A percentile compares a stretch with the other conserved stretches of the same genome.
Evolutionary conservation across 2,329 filamentous ascomycete species (phyloP).

Genomic region (Ophiocordyceps camponoti-leonardi): DNA sequence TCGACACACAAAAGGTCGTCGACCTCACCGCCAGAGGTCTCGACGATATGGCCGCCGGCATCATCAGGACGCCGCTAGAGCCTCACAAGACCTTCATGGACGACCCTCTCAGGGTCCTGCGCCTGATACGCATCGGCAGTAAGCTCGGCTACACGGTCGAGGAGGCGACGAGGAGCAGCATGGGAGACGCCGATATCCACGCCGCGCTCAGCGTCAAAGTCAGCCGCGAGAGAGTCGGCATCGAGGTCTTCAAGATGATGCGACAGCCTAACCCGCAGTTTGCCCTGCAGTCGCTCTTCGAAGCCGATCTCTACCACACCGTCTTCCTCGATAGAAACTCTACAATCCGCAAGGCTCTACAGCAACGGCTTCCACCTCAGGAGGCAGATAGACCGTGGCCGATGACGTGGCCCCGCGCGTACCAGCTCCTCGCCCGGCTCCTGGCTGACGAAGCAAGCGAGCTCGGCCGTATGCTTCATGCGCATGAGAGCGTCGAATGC

Average conservation of each 20-base stretch:
- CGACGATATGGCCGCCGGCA: constrained; percentile 49
- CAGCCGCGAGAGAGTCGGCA: constrained; percentile 73
- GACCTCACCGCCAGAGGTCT: constrained; percentile 72
- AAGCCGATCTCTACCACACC: constrained; percentile 1
- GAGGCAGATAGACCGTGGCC: neutral
- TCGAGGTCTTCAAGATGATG: constrained; percentile 37
- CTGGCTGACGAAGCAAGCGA: neutral
- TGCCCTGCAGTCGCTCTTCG: constrained; percentile 22
- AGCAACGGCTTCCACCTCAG: neutral
- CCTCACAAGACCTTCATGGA: constrained; percentile 89
- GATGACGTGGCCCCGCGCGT: neutral
- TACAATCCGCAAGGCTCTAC: neutral
- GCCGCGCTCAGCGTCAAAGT: constrained; percentile 73
- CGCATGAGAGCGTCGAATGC: constrained; percentile 1
- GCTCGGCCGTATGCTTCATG: constrained; percentile 3
- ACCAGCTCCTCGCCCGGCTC: neutral
- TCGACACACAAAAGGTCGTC: constrained; percentile 63
- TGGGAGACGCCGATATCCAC: constrained; percentile 66
- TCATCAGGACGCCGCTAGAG: constrained; percentile 74
- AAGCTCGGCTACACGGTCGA: constrained; percentile 69
- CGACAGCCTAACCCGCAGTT: constrained; percentile 39
- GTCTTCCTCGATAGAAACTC: neutral
- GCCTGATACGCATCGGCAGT: constrained; percentile 80
- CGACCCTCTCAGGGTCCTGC: constrained; percentile 73
- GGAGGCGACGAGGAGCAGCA: constrained; percentile 46